These are phyloP conservation scores for Eimeria falciformis DNA, from an alignment of 169 alveolate genomes.

Conservation along the genomic window DNA sequence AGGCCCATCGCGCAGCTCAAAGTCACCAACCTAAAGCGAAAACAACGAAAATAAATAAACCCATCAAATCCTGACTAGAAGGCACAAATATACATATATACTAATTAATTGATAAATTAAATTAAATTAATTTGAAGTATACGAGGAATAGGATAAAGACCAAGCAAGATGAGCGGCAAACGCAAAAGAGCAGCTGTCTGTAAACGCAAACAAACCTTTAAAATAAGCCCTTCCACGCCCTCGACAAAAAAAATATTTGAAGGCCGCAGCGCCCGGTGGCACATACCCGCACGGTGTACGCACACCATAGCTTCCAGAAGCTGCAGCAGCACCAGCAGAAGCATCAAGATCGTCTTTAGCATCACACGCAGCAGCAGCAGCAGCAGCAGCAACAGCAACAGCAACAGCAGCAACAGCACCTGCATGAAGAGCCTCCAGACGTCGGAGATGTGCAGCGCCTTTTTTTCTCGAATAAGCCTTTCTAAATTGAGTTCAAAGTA, in stretches of 20 bases:
- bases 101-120: too few relatives aligned
- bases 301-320: conserved; percentile 60
- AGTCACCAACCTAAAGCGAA: conserved; percentile 37
- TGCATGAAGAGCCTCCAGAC: conserved; percentile 17
- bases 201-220: neutral
- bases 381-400: neutral
- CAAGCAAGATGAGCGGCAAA: too few relatives aligned
- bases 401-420: neutral
- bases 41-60: too few relatives aligned
- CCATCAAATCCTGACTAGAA: neutral
- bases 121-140: too few relatives aligned
- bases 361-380: neutral
- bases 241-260: conserved; percentile 18
- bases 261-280: conserved; percentile 49
- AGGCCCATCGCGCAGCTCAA: conserved; percentile 3
- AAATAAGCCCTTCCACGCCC: neutral
- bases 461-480: neutral
- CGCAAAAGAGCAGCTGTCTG: too few relatives aligned
- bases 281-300: conserved; percentile 50
- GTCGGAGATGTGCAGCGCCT: conserved; percentile 43
- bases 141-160: too few relatives aligned
- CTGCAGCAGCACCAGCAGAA: conserved; percentile 25
- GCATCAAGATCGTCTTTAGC: neutral
- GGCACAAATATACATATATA: too few relatives aligned
- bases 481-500: conserved; percentile 7